Evolutionary conservation across 306 rosid genomes (phyloP), one percentile per base, ranked within the genome.

Genomic region (Purshia tridentata): DNA sequence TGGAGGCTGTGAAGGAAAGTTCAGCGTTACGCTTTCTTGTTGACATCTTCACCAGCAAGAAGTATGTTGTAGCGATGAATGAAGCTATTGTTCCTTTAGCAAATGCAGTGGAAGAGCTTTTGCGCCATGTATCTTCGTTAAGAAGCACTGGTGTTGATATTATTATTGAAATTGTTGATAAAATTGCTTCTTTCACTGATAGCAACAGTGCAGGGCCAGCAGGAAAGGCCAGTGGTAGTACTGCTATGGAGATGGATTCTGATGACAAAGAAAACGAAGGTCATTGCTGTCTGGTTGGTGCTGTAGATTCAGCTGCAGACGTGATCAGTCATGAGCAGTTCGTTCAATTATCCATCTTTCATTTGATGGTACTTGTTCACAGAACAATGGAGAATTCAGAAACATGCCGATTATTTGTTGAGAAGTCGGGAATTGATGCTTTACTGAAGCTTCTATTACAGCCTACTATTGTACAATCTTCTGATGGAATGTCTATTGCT

Each of bases 401-500:
- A 89, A 93, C 93, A 46, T 91, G 97, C 81, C 88, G 98, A 66
- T 72, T 93, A 72, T 93, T 93, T 91, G 98, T 93, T 76, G 98
- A 93, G 76, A 93, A 83, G 83, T 88, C 89, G 0, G 98, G 98
- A 63, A 93, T 93, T 79, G 96, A 89, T 67, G 96, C 90, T 61
- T 86, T 93, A 60, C 81, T 93, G 83, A 93, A 91, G 88, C 86
- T 93, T 74, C 73, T 93, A 48, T 75, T 91, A 56, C 88, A 81
- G 48, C 93, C 97, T 13, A 80, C 88, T 51, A 84, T 93, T 79
- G 91, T 91, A 49, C 98, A 93, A 76, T 93, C 96, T 63, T 86
- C 96, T 41, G 97, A 93, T 79, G 98, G 98, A 77, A 93, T 87
- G 96, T 86, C 98, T 64, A 86, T 93, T 87, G 96, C 98, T 77